Percentiles rank a stretch among this genome's conserved stretches.
phyloP scores from a whole-genome alignment of 345 rosid species.

The Sapria himalayana region DNA sequence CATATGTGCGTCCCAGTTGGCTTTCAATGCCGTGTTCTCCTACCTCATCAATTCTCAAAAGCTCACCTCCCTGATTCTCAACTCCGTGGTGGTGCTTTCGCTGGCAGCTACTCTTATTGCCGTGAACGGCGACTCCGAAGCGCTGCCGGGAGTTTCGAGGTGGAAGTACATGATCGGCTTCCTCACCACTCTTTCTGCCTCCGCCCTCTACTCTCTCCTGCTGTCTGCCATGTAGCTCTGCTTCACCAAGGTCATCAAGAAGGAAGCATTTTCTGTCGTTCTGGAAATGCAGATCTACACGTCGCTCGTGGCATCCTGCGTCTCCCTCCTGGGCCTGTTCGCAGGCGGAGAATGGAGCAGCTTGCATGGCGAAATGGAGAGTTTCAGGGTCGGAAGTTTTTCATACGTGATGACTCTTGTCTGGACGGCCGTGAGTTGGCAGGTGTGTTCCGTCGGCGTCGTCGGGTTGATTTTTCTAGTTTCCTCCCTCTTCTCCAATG shows the following conservation, averaged over 20 bases:
- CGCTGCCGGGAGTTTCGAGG: conserved; percentile 33
- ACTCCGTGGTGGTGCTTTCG: conserved; percentile 43
- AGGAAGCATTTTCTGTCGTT: conserved; percentile 30
- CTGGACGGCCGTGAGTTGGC: conserved; percentile 46
- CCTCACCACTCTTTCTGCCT: conserved; percentile 36
- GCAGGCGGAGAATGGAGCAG: conserved; percentile 57
- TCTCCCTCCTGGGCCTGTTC: conserved; percentile 23
- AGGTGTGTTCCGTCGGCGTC: conserved; percentile 45
- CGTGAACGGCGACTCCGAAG: conserved; percentile 34
- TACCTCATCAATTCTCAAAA: conserved; percentile 60
- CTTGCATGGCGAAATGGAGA: conserved; percentile 29
- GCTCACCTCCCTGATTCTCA: conserved; percentile 30
- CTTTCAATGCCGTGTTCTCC: conserved; percentile 59
- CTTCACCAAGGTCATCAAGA: conserved; percentile 40
- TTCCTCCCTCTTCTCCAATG: conserved; percentile 62
- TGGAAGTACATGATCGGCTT: conserved; percentile 34
- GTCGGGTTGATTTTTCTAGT: conserved; percentile 48
- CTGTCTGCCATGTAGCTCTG: conserved; percentile 64
- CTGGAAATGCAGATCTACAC: conserved; percentile 48
- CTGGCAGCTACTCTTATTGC: conserved; percentile 54
- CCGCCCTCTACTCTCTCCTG: conserved; percentile 57
- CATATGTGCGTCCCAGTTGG: conserved; percentile 54
- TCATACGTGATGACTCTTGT: conserved; percentile 35
- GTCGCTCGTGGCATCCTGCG: conserved; percentile 23
- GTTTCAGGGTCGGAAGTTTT: conserved; percentile 20